These are phyloP conservation scores for Ogataea naganishii DNA, from an alignment of 805 yeast genomes.

Conservation along the genomic window DNA sequence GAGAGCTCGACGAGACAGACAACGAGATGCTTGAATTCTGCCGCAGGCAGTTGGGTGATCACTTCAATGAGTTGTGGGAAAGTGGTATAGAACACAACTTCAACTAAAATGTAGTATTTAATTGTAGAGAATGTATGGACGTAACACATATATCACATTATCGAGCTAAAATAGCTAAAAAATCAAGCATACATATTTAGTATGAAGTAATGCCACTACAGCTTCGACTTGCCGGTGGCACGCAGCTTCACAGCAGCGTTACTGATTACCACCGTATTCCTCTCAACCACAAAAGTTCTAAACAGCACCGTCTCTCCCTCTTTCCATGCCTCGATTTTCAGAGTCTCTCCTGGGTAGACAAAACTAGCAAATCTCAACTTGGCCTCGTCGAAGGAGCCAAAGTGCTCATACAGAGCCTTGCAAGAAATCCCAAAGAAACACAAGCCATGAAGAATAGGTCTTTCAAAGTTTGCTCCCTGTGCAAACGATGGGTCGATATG, in stretches of 20 bases:
- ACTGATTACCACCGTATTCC: conserved; percentile 70
- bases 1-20: conserved; percentile 32
- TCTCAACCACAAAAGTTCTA: conserved; percentile 75
- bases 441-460: conserved; percentile 90
- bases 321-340: conserved; percentile 80
- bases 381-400: conserved; percentile 73
- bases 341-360: conserved; percentile 91
- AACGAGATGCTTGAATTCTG: conserved; percentile 32
- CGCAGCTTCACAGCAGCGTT: conserved; percentile 74
- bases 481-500: conserved; percentile 93
- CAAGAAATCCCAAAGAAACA: conserved; percentile 79
- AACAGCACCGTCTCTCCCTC: conserved; percentile 61
- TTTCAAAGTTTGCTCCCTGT: conserved; percentile 72
- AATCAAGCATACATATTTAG: conserved; percentile 4
- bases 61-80: conserved; percentile 60
- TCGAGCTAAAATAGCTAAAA: conserved; percentile 2
- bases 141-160: neutral
- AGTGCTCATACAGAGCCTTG: conserved; percentile 68
- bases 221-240: conserved; percentile 12
- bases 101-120: conserved; percentile 2
- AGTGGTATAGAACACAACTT: conserved; percentile 20
- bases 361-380: conserved; percentile 87
- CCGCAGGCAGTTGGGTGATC: conserved; percentile 37
- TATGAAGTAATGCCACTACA: conserved; percentile 8
- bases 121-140: neutral